Evolutionary conservation across 352 stramenopile genomes (phyloP), one percentile per base, ranked within the genome.

Genomic region (Globisporangium ultimum): DNA sequence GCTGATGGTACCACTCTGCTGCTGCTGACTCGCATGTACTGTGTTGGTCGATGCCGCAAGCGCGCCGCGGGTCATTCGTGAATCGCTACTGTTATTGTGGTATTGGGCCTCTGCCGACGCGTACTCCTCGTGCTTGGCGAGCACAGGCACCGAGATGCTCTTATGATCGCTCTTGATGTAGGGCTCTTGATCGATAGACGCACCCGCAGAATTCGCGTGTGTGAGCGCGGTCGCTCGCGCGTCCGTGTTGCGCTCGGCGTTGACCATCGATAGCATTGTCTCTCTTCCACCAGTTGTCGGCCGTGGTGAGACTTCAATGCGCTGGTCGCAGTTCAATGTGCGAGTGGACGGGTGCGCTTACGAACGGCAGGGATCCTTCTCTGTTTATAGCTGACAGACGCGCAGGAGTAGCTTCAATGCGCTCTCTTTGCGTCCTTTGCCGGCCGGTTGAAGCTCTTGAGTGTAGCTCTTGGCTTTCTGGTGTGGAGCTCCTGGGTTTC

Each of bases 211-310:
- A 36, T 10, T 36, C 28, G 14, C 48, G 51, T 58, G 55, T 17
- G 42, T 55, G 46, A 63, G 49, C 8, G 59, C 48, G 12, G 15
- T 41, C 32, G 54, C 54, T 21, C 45, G 41, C 32, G 48, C 41
- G 34, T 61, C 58, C 14, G 48, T 42, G 34, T 50, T 15, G 58
- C 60, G 62, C 28, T 71, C 52, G 47, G 18, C 72, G 64, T 70
- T 87, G 41, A 89, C 67, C 75, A 89, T 87, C 24, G 79, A 78
- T 46, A 89, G 59, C 77, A 87, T 88, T 15, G 61, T 72, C 34
- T 46, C 20, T 42, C 24, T 48, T 58, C 24, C 40, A 10, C 28
- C 28, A 36, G 28, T 58, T 63, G 61, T 38, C 53, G 22, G 21
- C 70, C 61, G 50, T 58, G 52, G 60, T 14, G 32, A 14, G 13